phyloP scores from a whole-genome alignment of 2,329 filamentous ascomycete species.

The Aureobasidium subglaciale region DNA sequence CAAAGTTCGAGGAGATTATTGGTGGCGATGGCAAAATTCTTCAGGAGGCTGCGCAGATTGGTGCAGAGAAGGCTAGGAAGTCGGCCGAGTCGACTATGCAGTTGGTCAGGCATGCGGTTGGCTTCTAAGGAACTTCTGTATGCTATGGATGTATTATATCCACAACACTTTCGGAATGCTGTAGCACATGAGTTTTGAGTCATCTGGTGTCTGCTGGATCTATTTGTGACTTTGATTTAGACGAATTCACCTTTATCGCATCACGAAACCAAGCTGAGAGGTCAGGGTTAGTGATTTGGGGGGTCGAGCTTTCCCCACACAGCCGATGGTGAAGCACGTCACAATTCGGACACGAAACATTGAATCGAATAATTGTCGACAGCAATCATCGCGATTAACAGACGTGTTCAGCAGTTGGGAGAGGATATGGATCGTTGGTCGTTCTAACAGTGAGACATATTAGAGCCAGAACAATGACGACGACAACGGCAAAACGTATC shows the following conservation, averaged over 20 bases:
- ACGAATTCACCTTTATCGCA: no score
- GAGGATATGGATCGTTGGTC: background rate
- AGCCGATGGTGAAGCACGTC: background rate
- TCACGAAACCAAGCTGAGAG: no score
- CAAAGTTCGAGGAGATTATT: conserved; percentile 50
- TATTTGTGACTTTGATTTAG: no score
- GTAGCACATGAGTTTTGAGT: no score
- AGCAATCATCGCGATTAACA: background rate
- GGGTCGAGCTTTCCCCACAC: conserved; percentile 3
- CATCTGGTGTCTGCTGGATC: no score
- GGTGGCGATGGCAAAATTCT: conserved; percentile 45
- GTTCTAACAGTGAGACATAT: background rate
- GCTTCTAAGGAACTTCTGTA: no score
- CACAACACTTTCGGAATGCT: no score
- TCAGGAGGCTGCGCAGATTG: conserved; percentile 50
- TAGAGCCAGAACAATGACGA: background rate
- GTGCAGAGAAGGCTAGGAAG: conserved; percentile 53
- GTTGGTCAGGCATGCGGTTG: conserved; percentile 37
- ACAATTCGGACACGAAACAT: background rate
- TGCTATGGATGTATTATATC: no score
- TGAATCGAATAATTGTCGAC: background rate
- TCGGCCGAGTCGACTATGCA: conserved; percentile 51
- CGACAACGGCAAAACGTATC: background rate
- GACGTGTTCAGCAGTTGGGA: background rate
- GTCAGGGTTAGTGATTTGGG: background rate